Conservation (phyloP, 305 asterid species). For the Salvia sclarea region DNA sequence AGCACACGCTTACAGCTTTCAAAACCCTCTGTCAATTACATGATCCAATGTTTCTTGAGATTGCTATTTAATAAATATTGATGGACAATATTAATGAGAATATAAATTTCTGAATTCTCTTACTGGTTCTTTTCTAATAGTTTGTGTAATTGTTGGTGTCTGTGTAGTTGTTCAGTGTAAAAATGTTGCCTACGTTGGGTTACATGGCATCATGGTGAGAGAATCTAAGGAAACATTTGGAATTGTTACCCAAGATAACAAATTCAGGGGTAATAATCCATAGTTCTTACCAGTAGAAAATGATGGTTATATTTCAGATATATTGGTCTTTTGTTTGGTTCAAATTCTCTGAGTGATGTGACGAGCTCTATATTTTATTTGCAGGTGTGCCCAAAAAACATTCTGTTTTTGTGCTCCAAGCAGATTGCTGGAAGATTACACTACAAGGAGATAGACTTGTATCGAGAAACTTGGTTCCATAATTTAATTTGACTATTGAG, state of each 20-base stretch:
- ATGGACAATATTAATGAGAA: neutral
- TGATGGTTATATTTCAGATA: constrained; percentile 27
- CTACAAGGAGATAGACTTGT: constrained; percentile 64
- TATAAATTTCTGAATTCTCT: neutral
- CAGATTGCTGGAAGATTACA: constrained; percentile 82
- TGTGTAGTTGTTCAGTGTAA: constrained; percentile 73
- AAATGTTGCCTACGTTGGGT: constrained; percentile 50
- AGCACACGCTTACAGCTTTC: too few species aligned
- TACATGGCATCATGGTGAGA: constrained; percentile 73
- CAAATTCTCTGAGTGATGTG: neutral
- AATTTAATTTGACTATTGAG: constrained; percentile 26
- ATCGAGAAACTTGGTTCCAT: constrained; percentile 55
- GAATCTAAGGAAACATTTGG: constrained; percentile 89
- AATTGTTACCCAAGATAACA: constrained; percentile 71
- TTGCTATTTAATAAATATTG: neutral
- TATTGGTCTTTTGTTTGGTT: constrained; percentile 5
- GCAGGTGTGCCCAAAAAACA: constrained; percentile 76
- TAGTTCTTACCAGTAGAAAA: constrained; percentile 43
- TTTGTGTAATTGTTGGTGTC: constrained; percentile 7
- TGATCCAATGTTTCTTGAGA: neutral
- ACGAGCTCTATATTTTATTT: constrained; percentile 7
- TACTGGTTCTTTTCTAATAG: neutral
- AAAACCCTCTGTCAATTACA: too few species aligned
- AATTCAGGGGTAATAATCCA: constrained; percentile 61
- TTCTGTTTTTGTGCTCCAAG: constrained; percentile 69